Percentiles rank a stretch among this genome's conserved stretches.
Evolutionary conservation across 2,329 filamentous ascomycete genomes (phyloP).

Genomic region (Xylariaceae sp.): DNA sequence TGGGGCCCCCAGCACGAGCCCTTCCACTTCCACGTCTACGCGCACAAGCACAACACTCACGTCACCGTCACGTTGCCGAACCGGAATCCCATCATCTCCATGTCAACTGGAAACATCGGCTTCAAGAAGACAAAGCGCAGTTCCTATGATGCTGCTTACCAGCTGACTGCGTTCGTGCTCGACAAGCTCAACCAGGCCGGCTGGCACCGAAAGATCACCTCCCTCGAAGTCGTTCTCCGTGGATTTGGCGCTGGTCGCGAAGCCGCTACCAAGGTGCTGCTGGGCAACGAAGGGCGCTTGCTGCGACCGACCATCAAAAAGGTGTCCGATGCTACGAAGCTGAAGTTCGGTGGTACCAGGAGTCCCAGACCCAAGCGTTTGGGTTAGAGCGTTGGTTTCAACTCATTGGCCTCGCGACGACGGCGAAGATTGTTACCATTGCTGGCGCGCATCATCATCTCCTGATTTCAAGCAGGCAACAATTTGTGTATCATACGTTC

Average conservation of each 20-base stretch:
- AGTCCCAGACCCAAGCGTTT: conserved; percentile 80
- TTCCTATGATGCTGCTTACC: conserved; percentile 87
- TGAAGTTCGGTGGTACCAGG: conserved; percentile 95
- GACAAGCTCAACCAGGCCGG: conserved; percentile 78
- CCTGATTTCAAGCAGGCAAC: background rate
- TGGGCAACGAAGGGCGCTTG: conserved; percentile 76
- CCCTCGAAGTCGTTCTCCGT: conserved; percentile 73
- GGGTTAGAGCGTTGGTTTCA: conserved; percentile 28
- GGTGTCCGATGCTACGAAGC: conserved; percentile 77
- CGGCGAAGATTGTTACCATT: background rate
- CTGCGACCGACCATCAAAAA: conserved; percentile 69
- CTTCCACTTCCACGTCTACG: conserved; percentile 81
- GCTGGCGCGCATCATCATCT: background rate
- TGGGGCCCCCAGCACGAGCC: conserved; percentile 46
- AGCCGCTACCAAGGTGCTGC: conserved; percentile 79
- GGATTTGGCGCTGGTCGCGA: conserved; percentile 86
- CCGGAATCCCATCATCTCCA: conserved; percentile 69
- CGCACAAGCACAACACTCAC: conserved; percentile 92
- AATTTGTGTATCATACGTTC: conserved; percentile 27
- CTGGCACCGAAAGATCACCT: conserved; percentile 67
- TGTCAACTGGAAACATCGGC: conserved; percentile 84
- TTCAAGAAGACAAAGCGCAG: conserved; percentile 77
- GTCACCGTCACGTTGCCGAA: conserved; percentile 83
- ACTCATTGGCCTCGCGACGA: background rate
- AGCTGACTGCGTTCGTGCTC: conserved; percentile 77